Evolutionary conservation across 352 stramenopile genomes (phyloP).

Genomic region (Phytopythium boreale): DNA sequence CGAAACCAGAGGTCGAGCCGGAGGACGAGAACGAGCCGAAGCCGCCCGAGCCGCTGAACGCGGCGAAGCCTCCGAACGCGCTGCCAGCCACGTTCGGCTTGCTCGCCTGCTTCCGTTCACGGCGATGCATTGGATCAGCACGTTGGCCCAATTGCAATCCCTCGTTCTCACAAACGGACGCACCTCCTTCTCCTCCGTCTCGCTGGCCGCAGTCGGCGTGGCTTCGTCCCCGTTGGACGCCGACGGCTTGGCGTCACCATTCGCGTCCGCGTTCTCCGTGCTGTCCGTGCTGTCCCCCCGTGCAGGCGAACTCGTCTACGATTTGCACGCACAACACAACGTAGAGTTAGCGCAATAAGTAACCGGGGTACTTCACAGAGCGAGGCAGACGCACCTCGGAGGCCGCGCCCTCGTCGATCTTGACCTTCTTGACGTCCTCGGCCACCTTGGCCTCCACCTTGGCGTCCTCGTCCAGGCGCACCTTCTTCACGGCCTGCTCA

Average conservation of each 20-base stretch:
- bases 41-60: conserved; percentile 45
- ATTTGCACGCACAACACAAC: background rate
- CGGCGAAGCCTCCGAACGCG: conserved; percentile 47
- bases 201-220: background rate
- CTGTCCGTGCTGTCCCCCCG: background rate
- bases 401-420: conserved; percentile 28
- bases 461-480: conserved; percentile 46
- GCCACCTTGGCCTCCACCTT: conserved; percentile 46
- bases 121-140: background rate
- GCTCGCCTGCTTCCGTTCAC: background rate
- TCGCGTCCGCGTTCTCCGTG: background rate
- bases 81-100: conserved; percentile 32
- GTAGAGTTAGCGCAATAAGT: background rate
- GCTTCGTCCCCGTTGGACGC: background rate
- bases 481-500: conserved; percentile 51
- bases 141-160: background rate
- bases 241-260: background rate
- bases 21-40: conserved; percentile 43
- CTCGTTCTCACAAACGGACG: background rate
- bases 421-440: conserved; percentile 45
- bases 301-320: background rate
- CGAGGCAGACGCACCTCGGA: background rate
- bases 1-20: conserved; percentile 17
- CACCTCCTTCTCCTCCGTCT: conserved; percentile 15
- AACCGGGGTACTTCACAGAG: background rate